phyloP scores from a whole-genome alignment of 179 eudicot genomes.

The Pouteria campechiana region DNA sequence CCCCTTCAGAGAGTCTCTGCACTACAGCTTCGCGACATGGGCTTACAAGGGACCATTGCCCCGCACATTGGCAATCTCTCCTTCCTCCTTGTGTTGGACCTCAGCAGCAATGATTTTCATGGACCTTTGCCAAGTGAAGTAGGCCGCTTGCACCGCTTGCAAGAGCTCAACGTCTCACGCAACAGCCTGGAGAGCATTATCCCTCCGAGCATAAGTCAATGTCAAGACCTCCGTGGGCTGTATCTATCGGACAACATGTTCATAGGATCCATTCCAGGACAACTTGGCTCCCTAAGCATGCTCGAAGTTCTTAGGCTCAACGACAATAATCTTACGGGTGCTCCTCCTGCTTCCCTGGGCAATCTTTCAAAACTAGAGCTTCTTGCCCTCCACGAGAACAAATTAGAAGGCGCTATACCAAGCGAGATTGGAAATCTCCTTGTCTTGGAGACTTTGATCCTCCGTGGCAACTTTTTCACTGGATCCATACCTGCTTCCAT shows the following conservation, averaged over 20 bases:
- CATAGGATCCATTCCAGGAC: conserved; percentile 14
- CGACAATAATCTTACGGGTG: conserved; percentile 13
- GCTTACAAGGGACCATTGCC: conserved; percentile 11
- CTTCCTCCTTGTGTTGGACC: neutral
- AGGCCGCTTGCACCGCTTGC: conserved; percentile 18
- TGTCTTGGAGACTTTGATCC: conserved; percentile 3
- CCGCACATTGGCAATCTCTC: conserved; percentile 18
- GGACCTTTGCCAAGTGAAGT: conserved; percentile 17
- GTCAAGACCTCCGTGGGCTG: conserved; percentile 10
- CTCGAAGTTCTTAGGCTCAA: neutral
- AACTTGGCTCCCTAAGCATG: conserved; percentile 12
- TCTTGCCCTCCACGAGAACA: neutral
- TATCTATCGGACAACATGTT: conserved; percentile 4
- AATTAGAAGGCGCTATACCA: conserved; percentile 12
- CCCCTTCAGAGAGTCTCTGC: conserved; percentile 6
- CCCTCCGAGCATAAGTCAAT: conserved; percentile 19
- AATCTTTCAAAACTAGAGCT: conserved; percentile 12
- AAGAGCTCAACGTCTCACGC: conserved; percentile 4
- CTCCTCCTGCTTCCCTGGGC: conserved; percentile 18
- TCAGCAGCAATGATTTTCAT: conserved; percentile 4
- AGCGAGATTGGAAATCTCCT: conserved; percentile 17
- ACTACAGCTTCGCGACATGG: conserved; percentile 1
- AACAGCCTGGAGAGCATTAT: conserved; percentile 14
- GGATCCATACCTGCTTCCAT: conserved; percentile 11
- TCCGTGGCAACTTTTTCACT: conserved; percentile 10